A percentile compares a stretch with the other conserved stretches of the same genome.
These are phyloP conservation scores for Zychaea mexicana DNA, from an alignment of 371 early-diverging fungal genomes.

Conservation along the genomic window DNA sequence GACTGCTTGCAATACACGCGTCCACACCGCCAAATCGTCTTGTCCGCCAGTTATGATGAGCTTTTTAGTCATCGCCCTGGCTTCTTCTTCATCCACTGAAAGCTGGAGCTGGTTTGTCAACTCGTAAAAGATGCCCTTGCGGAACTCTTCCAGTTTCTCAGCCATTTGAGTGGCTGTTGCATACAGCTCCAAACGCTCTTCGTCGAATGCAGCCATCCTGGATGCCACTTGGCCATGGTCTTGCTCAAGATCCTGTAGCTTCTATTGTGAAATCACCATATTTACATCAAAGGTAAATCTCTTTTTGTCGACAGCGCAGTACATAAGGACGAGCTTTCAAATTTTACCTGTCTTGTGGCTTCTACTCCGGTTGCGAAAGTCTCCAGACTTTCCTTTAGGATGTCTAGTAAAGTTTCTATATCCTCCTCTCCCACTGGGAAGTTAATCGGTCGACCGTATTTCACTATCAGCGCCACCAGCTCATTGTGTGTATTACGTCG, in stretches of 20 bases:
- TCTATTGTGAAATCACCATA: too few species aligned
- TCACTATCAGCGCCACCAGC: background rate
- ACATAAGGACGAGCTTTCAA: too few species aligned
- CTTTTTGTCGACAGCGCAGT: too few species aligned
- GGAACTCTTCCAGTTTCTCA: constrained; percentile 36
- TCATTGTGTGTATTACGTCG: background rate
- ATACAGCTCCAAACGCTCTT: constrained; percentile 32
- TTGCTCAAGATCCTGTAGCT: constrained; percentile 13
- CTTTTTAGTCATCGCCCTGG: constrained; percentile 29
- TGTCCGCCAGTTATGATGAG: constrained; percentile 26
- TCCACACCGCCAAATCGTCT: constrained; percentile 37
- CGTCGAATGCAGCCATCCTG: constrained; percentile 24
- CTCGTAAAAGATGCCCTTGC: constrained; percentile 36
- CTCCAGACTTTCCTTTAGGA: constrained; percentile 7
- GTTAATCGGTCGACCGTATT: background rate
- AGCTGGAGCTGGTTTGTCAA: constrained; percentile 45
- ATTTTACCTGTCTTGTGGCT: background rate
- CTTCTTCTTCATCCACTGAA: constrained; percentile 41
- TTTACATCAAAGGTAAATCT: too few species aligned
- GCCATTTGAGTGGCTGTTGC: constrained; percentile 39
- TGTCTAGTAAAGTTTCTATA: constrained; percentile 7
- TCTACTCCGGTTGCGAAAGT: background rate
- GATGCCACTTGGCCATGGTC: constrained; percentile 20
- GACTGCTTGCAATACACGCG: constrained; percentile 32
- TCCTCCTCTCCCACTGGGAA: background rate